Percentiles rank a stretch among this genome's conserved stretches.
phyloP scores from a whole-genome alignment of 148 eudicot genomes.

The Arctostaphylos glauca region DNA sequence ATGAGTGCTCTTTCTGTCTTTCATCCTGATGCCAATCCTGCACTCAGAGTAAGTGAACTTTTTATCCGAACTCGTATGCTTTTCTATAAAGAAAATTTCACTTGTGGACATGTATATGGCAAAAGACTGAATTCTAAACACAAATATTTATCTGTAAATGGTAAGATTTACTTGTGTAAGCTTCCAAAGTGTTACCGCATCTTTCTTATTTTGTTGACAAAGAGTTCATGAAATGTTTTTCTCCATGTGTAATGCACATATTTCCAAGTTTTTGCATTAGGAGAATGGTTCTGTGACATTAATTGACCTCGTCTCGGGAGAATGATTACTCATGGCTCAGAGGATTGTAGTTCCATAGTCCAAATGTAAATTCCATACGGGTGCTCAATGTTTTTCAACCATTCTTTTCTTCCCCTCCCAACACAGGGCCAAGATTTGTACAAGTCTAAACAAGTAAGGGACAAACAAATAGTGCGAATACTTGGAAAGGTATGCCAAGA shows the following conservation, averaged over 20 bases:
- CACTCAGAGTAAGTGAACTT: constrained; percentile 72
- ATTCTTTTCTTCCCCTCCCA: constrained; percentile 14
- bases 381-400: not conserved
- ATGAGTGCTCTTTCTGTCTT: constrained; percentile 94
- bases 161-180: not conserved
- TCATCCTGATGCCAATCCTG: constrained; percentile 99
- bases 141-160: not conserved
- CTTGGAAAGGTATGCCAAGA: constrained; percentile 73
- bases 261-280: too few species aligned
- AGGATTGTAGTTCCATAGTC: not conserved
- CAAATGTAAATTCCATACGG: not conserved
- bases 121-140: not conserved
- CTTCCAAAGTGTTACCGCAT: not conserved
- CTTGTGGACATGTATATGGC: not conserved
- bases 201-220: not conserved
- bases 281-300: not conserved
- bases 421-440: constrained; percentile 89
- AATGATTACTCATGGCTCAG: not conserved
- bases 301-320: not conserved
- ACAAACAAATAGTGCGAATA: constrained; percentile 93
- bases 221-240: not conserved
- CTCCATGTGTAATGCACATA: too few species aligned
- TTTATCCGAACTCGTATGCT: not conserved
- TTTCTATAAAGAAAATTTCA: not conserved
- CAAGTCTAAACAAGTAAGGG: constrained; percentile 92